phyloP scores from a whole-genome alignment of 2,329 filamentous ascomycete genomes.

The Cladosporium sp. region DNA sequence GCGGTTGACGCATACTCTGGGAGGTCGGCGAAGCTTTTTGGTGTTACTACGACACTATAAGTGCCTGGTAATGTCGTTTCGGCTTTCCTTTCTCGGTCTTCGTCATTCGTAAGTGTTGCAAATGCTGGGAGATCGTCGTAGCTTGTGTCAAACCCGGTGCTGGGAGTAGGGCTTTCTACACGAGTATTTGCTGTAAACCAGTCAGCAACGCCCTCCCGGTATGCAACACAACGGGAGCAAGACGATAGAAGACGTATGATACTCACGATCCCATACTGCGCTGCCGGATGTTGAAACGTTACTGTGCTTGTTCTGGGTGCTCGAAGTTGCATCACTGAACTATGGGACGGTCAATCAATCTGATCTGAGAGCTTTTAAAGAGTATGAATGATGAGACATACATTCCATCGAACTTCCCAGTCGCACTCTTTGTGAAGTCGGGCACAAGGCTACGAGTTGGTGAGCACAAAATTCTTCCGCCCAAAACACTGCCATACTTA shows the following conservation, averaged over 20 bases:
- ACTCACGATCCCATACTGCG: constrained; percentile 54
- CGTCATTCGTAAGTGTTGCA: constrained; percentile 49
- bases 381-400: constrained; percentile 8
- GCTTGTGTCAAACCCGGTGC: background rate
- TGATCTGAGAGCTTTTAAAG: background rate
- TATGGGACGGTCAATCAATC: constrained; percentile 30
- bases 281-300: constrained; percentile 49
- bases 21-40: constrained; percentile 48
- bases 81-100: constrained; percentile 55
- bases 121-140: constrained; percentile 51
- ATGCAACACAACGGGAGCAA: too few species aligned
- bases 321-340: constrained; percentile 34
- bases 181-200: constrained; percentile 6
- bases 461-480: background rate
- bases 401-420: constrained; percentile 49
- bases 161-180: background rate
- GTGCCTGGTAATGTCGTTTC: constrained; percentile 48
- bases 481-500: constrained; percentile 27
- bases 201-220: background rate
- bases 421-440: constrained; percentile 54
- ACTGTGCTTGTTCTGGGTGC: constrained; percentile 28
- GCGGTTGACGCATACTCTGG: constrained; percentile 43
- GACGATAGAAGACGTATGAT: too few species aligned
- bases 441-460: constrained; percentile 46
- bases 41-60: constrained; percentile 52